A percentile compares a stretch with the other conserved stretches of the same genome.
These are phyloP conservation scores for Entophlyctis luteolus DNA, from an alignment of 192 early-diverging fungal species.

Conservation along the genomic window DNA sequence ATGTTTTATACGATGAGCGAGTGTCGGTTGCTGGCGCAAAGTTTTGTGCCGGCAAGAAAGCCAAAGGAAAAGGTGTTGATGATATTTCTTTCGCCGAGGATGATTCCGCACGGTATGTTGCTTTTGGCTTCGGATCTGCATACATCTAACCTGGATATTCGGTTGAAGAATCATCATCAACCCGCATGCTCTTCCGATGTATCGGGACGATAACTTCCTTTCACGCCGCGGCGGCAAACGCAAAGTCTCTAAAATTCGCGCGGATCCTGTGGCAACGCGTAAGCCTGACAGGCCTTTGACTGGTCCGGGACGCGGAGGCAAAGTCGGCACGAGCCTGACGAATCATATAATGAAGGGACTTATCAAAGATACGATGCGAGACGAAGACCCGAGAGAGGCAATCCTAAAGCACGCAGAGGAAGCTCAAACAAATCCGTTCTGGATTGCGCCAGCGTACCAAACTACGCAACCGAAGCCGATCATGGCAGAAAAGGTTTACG, in stretches of 20 bases:
- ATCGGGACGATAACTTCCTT: conserved; percentile 63
- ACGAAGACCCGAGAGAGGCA: conserved; percentile 91
- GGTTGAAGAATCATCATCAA: conserved; percentile 68
- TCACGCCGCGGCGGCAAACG: conserved; percentile 55
- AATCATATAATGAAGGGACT: conserved; percentile 77
- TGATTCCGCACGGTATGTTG: conserved; percentile 13
- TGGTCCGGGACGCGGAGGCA: conserved; percentile 82
- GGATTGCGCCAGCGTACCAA: conserved; percentile 80
- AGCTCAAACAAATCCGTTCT: conserved; percentile 75
- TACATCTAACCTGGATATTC: not conserved
- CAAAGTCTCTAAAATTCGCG: conserved; percentile 66
- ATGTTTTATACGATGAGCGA: conserved; percentile 72
- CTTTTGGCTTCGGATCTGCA: not conserved
- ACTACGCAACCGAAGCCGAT: conserved; percentile 70
- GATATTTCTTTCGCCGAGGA: conserved; percentile 20
- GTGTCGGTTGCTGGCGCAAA: conserved; percentile 68
- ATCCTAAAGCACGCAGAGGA: conserved; percentile 79
- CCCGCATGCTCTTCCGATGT: conserved; percentile 85
- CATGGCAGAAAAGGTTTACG: conserved; percentile 58
- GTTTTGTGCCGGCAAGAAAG: conserved; percentile 59
- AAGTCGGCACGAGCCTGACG: conserved; percentile 75
- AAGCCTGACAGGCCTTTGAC: conserved; percentile 73
- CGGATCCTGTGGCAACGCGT: conserved; percentile 65
- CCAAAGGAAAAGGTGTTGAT: conserved; percentile 58
- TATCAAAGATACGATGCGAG: conserved; percentile 50